A percentile compares a stretch with the other conserved stretches of the same genome.
phyloP scores from a whole-genome alignment of 805 yeast genomes.

The Candida suzukii region DNA sequence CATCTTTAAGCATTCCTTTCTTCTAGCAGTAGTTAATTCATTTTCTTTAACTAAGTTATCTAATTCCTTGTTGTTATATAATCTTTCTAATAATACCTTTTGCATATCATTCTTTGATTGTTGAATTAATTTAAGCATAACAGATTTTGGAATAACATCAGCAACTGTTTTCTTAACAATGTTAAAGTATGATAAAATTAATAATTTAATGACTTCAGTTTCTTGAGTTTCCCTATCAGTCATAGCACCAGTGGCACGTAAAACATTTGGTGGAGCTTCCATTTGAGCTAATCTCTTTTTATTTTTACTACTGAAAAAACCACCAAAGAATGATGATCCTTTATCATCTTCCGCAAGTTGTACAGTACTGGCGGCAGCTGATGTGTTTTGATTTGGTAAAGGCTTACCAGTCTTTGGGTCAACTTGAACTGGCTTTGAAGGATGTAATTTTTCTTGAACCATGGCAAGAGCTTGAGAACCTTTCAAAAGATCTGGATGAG shows the following conservation, averaged over 20 bases:
- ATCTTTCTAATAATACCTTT: conserved; percentile 77
- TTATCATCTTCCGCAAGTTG: conserved; percentile 39
- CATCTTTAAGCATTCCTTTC: conserved; percentile 93
- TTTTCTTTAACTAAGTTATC: conserved; percentile 83
- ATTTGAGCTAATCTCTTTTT: conserved; percentile 89
- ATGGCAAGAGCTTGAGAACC: conserved; percentile 94
- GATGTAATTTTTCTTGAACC: conserved; percentile 82
- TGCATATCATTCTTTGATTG: conserved; percentile 84
- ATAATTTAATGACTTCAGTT: conserved; percentile 91
- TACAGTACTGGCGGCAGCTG: conserved; percentile 15
- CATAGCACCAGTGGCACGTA: conserved; percentile 87
- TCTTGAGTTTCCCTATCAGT: conserved; percentile 95
- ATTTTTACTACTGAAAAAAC: conserved; percentile 86
- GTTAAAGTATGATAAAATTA: conserved; percentile 83
- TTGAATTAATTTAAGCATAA: conserved; percentile 86
- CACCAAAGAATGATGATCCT: conserved; percentile 84
- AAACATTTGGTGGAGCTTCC: conserved; percentile 96
- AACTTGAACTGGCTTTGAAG: conserved; percentile 64
- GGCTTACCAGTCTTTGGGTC: conserved; percentile 92
- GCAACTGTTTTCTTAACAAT: conserved; percentile 92
- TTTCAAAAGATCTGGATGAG: conserved; percentile 92
- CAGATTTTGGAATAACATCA: conserved; percentile 91
- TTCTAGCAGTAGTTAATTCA: conserved; percentile 86
- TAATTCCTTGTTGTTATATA: conserved; percentile 71
- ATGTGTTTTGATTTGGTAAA: conserved; percentile 30